phyloP scores from a whole-genome alignment of 139 green algal species.

The Coelastrella sp. region DNA sequence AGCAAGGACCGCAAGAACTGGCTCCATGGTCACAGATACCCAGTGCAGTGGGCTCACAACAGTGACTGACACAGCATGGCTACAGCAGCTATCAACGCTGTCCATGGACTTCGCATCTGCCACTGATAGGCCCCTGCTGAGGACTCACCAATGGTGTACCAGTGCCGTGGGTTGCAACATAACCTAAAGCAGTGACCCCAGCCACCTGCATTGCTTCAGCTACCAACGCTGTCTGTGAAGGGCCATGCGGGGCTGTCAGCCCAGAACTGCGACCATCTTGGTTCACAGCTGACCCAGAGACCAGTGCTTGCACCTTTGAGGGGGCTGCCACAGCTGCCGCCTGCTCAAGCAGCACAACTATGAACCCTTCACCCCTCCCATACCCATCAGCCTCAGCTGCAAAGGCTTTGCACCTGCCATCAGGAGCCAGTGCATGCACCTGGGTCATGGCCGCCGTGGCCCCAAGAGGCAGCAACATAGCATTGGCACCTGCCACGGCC shows the following conservation, averaged over 20 bases:
- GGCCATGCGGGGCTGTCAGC: slow-evolving; percentile 88
- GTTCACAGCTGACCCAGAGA: slow-evolving; percentile 84
- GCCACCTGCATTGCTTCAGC: slow-evolving; percentile 54
- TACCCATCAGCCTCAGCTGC: slow-evolving; percentile 86
- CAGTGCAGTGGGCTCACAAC: not conserved
- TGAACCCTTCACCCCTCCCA: slow-evolving; percentile 84
- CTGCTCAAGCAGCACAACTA: slow-evolving; percentile 64
- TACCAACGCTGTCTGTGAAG: slow-evolving; percentile 78
- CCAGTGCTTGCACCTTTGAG: slow-evolving; percentile 50
- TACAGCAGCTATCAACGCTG: not conserved
- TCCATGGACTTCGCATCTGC: too few relatives aligned
- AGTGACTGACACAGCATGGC: not conserved
- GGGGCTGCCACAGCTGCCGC: not conserved
- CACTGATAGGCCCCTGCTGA: too few relatives aligned
- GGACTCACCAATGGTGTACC: slow-evolving; percentile 72
- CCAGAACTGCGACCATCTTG: slow-evolving; percentile 89
- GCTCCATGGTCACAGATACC: too few relatives aligned
- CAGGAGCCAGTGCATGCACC: slow-evolving; percentile 31
- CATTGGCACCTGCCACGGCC: slow-evolving; percentile 76
- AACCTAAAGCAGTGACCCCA: slow-evolving; percentile 36
- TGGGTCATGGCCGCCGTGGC: slow-evolving; percentile 80
- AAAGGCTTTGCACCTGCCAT: slow-evolving; percentile 89
- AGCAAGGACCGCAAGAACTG: too few relatives aligned
- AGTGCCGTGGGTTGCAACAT: slow-evolving; percentile 68
- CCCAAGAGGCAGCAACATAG: slow-evolving; percentile 73